These are phyloP conservation scores for Eutreptiella sp. DNA, from an alignment of 208 protist species.

Conservation along the genomic window DNA sequence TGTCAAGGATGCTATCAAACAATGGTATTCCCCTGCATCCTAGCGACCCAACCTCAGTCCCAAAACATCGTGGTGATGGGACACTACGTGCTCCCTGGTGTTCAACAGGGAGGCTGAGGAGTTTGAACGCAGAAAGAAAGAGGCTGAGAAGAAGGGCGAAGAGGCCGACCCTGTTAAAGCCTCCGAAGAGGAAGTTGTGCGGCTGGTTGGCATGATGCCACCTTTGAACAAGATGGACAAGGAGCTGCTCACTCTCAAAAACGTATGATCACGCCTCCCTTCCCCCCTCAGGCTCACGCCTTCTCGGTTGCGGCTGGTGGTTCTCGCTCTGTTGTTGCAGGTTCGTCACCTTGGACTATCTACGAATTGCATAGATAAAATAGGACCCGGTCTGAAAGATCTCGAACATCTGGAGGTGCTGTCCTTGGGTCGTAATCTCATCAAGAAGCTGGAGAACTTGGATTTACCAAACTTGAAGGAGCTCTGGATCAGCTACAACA, in stretches of 20 bases:
- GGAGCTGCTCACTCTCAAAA: slow-evolving; percentile 67
- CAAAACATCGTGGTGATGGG: too few relatives aligned
- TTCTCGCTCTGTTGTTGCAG: slow-evolving; percentile 35
- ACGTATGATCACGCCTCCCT: too few relatives aligned
- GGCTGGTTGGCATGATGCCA: slow-evolving; percentile 71
- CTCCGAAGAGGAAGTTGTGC: slow-evolving; percentile 63
- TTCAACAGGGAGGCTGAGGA: too few relatives aligned
- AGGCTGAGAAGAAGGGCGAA: slow-evolving; percentile 12
- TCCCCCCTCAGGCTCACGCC: too few relatives aligned
- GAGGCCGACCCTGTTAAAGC: too few relatives aligned
- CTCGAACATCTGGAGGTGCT: slow-evolving; percentile 82
- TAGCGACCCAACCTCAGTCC: too few relatives aligned
- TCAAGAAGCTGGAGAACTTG: slow-evolving; percentile 89
- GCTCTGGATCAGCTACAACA: slow-evolving; percentile 92
- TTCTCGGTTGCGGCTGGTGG: too few relatives aligned
- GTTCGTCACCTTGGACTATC: slow-evolving; percentile 81
- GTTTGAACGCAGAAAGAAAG: too few relatives aligned
- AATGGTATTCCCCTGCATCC: too few relatives aligned
- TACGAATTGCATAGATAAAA: slow-evolving; percentile 89
- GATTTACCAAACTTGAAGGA: slow-evolving; percentile 83
- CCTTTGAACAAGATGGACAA: slow-evolving; percentile 88
- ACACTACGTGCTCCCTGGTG: too few relatives aligned
- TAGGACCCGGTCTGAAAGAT: slow-evolving; percentile 75
- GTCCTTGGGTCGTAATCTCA: slow-evolving; percentile 82
- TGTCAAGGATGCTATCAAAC: too few relatives aligned